Conservation (phyloP, 768 basidiomycete genomes). For the Boletus rubroflammeus region DNA sequence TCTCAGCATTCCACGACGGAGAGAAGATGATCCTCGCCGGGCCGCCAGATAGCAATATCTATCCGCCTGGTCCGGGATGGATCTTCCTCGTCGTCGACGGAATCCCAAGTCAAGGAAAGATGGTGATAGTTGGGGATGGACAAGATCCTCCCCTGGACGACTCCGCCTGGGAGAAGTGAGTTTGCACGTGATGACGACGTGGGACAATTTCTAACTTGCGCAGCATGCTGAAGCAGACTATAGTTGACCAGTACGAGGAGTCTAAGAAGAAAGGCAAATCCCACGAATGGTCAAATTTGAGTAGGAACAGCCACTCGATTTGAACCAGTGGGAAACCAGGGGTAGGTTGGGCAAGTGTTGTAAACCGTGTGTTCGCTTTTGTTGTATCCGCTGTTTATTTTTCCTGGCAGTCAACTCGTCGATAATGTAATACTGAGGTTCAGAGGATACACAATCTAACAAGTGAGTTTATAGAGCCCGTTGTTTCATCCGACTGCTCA, state of each 20-base stretch:
- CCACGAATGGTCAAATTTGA: conserved; percentile 12
- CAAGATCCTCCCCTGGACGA: conserved; percentile 55
- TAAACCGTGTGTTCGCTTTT: too few relatives aligned
- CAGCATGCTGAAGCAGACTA: conserved; percentile 49
- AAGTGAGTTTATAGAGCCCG: conserved; percentile 58
- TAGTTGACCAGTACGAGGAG: conserved; percentile 48
- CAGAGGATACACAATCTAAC: conserved; percentile 7
- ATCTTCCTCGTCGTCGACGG: conserved; percentile 62
- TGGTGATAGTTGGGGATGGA: conserved; percentile 70
- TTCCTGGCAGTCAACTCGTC: conserved; percentile 5
- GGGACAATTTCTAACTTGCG: background rate
- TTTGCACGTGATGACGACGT: conserved; percentile 2
- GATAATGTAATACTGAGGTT: conserved; percentile 6
- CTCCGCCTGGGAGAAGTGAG: conserved; percentile 56
- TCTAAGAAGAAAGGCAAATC: conserved; percentile 29
- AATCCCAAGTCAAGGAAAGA: conserved; percentile 60
- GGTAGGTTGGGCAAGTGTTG: too few relatives aligned
- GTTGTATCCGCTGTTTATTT: conserved; percentile 1
- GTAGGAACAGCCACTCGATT: background rate
- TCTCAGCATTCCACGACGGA: conserved; percentile 39
- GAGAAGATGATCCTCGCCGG: conserved; percentile 54
- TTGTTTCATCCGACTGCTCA: conserved; percentile 91
- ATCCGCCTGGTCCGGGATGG: conserved; percentile 83
- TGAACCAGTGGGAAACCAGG: too few relatives aligned
- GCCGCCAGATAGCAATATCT: conserved; percentile 61